Evolutionary conservation across 2,329 filamentous ascomycete genomes (phyloP).

Genomic region (Ramularia endophylla): DNA sequence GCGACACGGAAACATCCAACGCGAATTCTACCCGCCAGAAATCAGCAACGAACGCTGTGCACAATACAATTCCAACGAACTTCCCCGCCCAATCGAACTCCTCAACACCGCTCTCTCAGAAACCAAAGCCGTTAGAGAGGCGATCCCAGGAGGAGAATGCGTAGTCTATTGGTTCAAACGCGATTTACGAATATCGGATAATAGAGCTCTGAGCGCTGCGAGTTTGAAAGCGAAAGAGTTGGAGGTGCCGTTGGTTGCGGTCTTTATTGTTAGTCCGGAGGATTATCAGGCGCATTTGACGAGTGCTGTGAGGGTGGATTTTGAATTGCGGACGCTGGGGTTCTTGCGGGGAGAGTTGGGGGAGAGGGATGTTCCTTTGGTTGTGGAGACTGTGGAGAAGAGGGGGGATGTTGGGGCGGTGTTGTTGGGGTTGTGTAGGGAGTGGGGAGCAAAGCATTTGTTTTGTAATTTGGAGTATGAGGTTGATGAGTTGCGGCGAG

Average conservation of each 20-base stretch:
- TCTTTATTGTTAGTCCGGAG: slow-evolving; percentile 77
- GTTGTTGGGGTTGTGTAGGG: slow-evolving; percentile 58
- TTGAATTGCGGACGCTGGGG: slow-evolving; percentile 66
- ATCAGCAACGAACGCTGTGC: slow-evolving; percentile 75
- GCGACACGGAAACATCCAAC: slow-evolving; percentile 37
- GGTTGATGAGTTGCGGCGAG: slow-evolving; percentile 78
- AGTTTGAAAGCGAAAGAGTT: slow-evolving; percentile 59
- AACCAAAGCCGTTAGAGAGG: slow-evolving; percentile 51
- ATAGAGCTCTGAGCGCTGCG: slow-evolving; percentile 63
- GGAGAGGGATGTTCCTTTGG: slow-evolving; percentile 68
- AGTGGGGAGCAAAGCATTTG: slow-evolving; percentile 69
- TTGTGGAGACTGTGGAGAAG: slow-evolving; percentile 64
- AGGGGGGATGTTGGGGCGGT: slow-evolving; percentile 56
- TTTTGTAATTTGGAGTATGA: slow-evolving; percentile 88
- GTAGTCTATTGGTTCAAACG: slow-evolving; percentile 90
- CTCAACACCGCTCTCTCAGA: slow-evolving; percentile 56
- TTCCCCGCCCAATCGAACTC: slow-evolving; percentile 67
- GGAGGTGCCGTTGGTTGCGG: slow-evolving; percentile 64
- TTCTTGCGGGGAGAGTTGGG: slow-evolving; percentile 61
- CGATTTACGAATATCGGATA: slow-evolving; percentile 69
- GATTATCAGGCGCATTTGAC: slow-evolving; percentile 78
- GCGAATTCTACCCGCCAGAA: slow-evolving; percentile 74
- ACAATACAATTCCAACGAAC: slow-evolving; percentile 63
- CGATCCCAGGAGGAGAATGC: slow-evolving; percentile 50
- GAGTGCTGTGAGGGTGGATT: slow-evolving; percentile 68